Evolutionary conservation across 306 rosid species (phyloP), one percentile per base, ranked within the genome.

Genomic region (Cucumis melo): DNA sequence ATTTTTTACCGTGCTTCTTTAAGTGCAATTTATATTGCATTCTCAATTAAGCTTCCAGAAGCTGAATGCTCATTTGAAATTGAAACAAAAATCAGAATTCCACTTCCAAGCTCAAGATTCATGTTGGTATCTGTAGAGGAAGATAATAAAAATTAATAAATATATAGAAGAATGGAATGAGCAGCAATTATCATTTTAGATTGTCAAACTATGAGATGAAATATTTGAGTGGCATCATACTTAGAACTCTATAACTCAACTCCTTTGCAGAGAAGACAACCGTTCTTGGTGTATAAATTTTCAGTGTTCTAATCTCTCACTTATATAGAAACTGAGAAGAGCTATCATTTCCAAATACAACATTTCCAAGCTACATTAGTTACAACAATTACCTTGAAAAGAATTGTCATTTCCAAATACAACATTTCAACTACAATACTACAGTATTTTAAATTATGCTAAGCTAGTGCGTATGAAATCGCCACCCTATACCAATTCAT

Each of bases 71-170:
- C 96, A 76, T 76, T 85, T 54, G 96, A 97, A 82, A 93, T 91
- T 57, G 96, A 97, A 83, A 91, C 96, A 41, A 91, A 90, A 72
- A 93, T 85, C 78, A 93, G 81, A 80, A 93, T 81, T 75, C 98
- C 96, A 50, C 88, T 83, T 84, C 89, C 92, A 60, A 90, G 91
- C 81, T 82, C 84, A 78, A 90, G 97, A 57, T 83, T 88, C 80
- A 23, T 48, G 84, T 81, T 91, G 57, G 93, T 93, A 68, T 90
- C 98, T 93, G 83, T 55, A 20, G 70, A 67, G 75, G 68, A 54
- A 79, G 73, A 24, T 29, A 50, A 83, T 16, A 61, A 19, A 61
- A 64, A 34, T 54, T 19, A 38, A 19, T 10, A 65, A 63, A 63
- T 63, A 63, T 32, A 21, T 53, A 51, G 50, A 71, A 27, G 73